Conservation (phyloP, 2,329 filamentous ascomycete species). For the Aschersonia sp. region DNA sequence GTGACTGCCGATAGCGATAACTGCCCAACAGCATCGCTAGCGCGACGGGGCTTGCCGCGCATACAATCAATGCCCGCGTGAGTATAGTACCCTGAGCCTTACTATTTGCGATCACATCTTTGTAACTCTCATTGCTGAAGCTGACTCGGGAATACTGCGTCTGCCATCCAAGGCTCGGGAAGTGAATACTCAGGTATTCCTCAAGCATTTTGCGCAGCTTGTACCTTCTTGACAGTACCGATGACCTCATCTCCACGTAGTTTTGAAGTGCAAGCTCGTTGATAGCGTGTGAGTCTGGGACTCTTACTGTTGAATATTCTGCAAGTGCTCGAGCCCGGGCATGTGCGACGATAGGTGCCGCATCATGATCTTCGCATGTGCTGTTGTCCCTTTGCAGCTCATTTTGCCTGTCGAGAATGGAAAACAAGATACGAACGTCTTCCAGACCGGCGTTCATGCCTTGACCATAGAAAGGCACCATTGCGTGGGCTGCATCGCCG, state of each 20-base stretch:
- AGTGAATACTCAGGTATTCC: slow-evolving; percentile 61
- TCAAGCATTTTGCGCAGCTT: slow-evolving; percentile 73
- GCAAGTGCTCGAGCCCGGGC: slow-evolving; percentile 52
- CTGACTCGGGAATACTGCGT: slow-evolving; percentile 89
- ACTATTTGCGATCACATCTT: slow-evolving; percentile 59
- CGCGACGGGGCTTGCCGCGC: slow-evolving; percentile 18
- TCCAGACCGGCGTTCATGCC: slow-evolving; percentile 96
- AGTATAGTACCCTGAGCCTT: slow-evolving; percentile 53
- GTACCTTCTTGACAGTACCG: slow-evolving; percentile 66
- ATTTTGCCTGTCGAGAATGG: slow-evolving; percentile 57
- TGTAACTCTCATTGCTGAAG: slow-evolving; percentile 86
- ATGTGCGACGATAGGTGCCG: slow-evolving; percentile 28
- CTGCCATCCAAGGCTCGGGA: slow-evolving; percentile 71
- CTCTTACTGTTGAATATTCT: slow-evolving; percentile 61
- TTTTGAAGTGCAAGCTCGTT: slow-evolving; percentile 85
- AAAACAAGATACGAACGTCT: slow-evolving; percentile 80
- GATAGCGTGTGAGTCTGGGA: slow-evolving; percentile 72
- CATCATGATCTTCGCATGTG: slow-evolving; percentile 17
- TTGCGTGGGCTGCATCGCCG: slow-evolving; percentile 90
- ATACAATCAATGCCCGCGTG: slow-evolving; percentile 24
- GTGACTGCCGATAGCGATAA: slow-evolving; percentile 13
- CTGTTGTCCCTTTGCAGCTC: slow-evolving; percentile 26
- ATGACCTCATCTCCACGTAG: slow-evolving; percentile 84
- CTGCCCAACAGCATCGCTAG: slow-evolving; percentile 10
- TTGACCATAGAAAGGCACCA: slow-evolving; percentile 97